Conservation (phyloP, 768 basidiomycete species). For the Lentinula guzmanii region DNA sequence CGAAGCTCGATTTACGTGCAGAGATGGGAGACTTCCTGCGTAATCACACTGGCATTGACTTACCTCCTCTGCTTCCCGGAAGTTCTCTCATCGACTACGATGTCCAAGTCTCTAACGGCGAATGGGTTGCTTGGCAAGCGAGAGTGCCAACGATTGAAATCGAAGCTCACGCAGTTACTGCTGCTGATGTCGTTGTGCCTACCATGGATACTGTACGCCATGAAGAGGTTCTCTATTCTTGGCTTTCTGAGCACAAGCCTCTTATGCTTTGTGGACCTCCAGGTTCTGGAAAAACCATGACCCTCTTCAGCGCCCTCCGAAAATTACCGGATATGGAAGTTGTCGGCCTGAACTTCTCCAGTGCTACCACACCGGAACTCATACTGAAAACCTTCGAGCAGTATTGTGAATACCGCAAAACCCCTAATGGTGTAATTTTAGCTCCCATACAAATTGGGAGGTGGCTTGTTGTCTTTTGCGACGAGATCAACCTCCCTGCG, state of each 20-base stretch:
- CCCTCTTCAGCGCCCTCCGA: constrained; percentile 92
- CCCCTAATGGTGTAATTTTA: constrained; percentile 94
- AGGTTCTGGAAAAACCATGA: constrained; percentile 99
- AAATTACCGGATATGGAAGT: constrained; percentile 99
- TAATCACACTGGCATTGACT: constrained; percentile 82
- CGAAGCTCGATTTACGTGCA: constrained; percentile 84
- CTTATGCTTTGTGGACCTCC: constrained; percentile 98
- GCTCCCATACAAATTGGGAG: constrained; percentile 92
- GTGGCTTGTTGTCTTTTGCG: constrained; percentile 99
- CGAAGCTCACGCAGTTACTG: constrained; percentile 92
- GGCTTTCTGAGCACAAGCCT: constrained; percentile 98
- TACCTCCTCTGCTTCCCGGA: constrained; percentile 70
- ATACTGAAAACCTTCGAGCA: constrained; percentile 99
- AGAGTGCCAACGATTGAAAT: constrained; percentile 94
- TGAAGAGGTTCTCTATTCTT: constrained; percentile 97
- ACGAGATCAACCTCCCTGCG: constrained; percentile 97
- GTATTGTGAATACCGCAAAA: constrained; percentile 98
- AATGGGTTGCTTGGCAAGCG: constrained; percentile 90
- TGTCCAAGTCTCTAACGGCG: constrained; percentile 77
- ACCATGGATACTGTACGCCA: constrained; percentile 98
- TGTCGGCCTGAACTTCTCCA: constrained; percentile 98
- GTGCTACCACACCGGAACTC: constrained; percentile 95
- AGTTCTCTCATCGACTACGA: constrained; percentile 93
- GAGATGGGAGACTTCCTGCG: constrained; percentile 86
- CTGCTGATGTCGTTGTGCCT: constrained; percentile 94